phyloP scores from a whole-genome alignment of 768 basidiomycete genomes.

The Amanita thiersii region DNA sequence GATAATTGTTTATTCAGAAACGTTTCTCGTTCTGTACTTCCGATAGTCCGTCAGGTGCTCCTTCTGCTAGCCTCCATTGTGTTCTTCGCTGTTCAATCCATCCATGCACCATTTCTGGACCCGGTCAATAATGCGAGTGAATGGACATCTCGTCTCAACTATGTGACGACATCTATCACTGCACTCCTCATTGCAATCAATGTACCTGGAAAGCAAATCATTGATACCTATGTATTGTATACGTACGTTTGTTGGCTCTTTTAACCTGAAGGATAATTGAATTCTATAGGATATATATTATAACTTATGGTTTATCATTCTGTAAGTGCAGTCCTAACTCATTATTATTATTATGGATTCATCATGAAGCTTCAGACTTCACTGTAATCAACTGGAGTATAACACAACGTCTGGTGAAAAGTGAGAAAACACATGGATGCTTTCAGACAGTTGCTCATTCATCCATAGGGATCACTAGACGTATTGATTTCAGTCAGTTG shows the following conservation, averaged over 20 bases:
- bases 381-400: constrained; percentile 44
- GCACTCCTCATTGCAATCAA: constrained; percentile 57
- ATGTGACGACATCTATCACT: constrained; percentile 54
- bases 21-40: constrained; percentile 38
- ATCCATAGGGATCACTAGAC: constrained; percentile 40
- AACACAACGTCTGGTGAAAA: constrained; percentile 51
- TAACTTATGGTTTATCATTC: constrained; percentile 61
- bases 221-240: constrained; percentile 61
- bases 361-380: constrained; percentile 45
- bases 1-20: constrained; percentile 69
- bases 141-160: constrained; percentile 66
- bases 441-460: neutral
- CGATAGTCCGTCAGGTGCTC: constrained; percentile 51
- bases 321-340: constrained; percentile 43
- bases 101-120: constrained; percentile 56
- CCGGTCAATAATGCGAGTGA: constrained; percentile 71
- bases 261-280: constrained; percentile 6
- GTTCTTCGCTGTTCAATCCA: constrained; percentile 57
- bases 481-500: constrained; percentile 69
- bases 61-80: constrained; percentile 47
- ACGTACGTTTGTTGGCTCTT: constrained; percentile 32
- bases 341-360: neutral
- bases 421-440: constrained; percentile 25
- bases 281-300: constrained; percentile 29
- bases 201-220: constrained; percentile 42